Evolutionary conservation across 2,329 filamentous ascomycete genomes (phyloP), one percentile per base, ranked within the genome.

Genomic region (Helotiales sp.): DNA sequence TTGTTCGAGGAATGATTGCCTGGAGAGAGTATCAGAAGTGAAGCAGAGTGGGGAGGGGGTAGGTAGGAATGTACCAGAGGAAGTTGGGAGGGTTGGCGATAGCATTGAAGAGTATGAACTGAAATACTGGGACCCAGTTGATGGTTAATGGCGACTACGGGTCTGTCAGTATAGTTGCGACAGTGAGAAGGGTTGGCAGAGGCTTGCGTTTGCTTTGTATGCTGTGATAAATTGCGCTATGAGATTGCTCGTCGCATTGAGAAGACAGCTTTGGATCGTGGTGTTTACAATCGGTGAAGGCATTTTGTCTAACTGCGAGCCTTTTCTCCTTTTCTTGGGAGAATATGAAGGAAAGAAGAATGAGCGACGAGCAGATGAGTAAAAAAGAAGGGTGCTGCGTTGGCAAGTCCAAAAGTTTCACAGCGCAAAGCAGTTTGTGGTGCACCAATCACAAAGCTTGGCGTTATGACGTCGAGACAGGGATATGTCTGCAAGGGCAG

Each of bases 21-120:
- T 85, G n/a, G 30, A 22, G 10, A 31, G 22, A 19, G n/a, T 57
- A n/a, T 19, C n/a, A 50, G 62, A 38, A 71, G 55, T 62, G 17
- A 22, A 19, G 17, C 1, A 40, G 27, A 5, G 22, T n/a, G n/a
- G 59, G 52, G 44, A 30, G 10, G 10, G 22, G 33, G 47, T 19
- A 22, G n/a, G 13, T 24, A 15, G n/a, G 33, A 31, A n/a, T 10
- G 24, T 72, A 85, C 92, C 91, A 96, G 67, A 90, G 71, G 70
- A 91, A 90, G 74, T 97, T 97, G 44, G 89, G 89, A 2, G 92
- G 91, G 38, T 87, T 88, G 72, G 81, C 87, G 58, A 96, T 70
- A 31, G 90, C 70, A 63, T 87, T 83, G 77, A 88, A 96, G 53
- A 91, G 69, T 52, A 90, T 75, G 73, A 96, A 96, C 70, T 92